Percentiles rank a stretch among this genome's conserved stretches.
Conservation (phyloP, 352 stramenopile genomes). For the Phytophthora citrophthora region DNA sequence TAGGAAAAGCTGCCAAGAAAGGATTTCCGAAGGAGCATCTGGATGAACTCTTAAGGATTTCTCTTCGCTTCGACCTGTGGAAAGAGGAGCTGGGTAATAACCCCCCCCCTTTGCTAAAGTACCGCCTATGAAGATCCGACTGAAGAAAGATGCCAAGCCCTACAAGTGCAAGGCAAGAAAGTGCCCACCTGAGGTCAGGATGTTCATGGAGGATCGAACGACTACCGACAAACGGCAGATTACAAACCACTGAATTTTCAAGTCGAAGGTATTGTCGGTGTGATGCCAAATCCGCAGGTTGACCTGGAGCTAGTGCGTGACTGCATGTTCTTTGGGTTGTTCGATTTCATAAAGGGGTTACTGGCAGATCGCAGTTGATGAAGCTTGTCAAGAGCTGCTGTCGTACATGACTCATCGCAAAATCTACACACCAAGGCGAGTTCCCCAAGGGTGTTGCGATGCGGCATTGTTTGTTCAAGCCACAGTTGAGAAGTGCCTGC, state of each 20-base stretch:
- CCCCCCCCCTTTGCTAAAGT: conserved; percentile 13
- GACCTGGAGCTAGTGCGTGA: conserved; percentile 10
- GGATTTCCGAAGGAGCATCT: conserved; percentile 11
- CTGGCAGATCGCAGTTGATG: conserved; percentile 27
- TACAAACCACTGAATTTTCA: conserved; percentile 14
- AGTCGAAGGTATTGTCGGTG: conserved; percentile 14
- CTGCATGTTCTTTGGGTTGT: conserved; percentile 17
- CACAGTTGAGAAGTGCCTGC: conserved; percentile 18
- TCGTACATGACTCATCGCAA: conserved; percentile 34
- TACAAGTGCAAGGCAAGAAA: conserved; percentile 22
- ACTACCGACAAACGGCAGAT: conserved; percentile 2
- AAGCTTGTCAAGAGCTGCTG: neutral
- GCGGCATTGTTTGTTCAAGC: conserved; percentile 28
- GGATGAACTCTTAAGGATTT: conserved; percentile 1
- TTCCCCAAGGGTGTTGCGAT: conserved; percentile 36
- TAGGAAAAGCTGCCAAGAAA: neutral
- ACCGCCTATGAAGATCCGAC: conserved; percentile 12
- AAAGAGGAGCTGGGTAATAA: conserved; percentile 8
- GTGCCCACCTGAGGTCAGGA: conserved; percentile 5
- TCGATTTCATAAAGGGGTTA: conserved; percentile 21
- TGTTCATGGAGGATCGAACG: conserved; percentile 7
- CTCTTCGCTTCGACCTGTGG: conserved; percentile 11
- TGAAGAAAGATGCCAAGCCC: conserved; percentile 14
- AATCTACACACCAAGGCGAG: conserved; percentile 28
- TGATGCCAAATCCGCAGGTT: conserved; percentile 18